Conservation (phyloP, 257 asterid genomes). For the Nicotiana noctiflora region DNA sequence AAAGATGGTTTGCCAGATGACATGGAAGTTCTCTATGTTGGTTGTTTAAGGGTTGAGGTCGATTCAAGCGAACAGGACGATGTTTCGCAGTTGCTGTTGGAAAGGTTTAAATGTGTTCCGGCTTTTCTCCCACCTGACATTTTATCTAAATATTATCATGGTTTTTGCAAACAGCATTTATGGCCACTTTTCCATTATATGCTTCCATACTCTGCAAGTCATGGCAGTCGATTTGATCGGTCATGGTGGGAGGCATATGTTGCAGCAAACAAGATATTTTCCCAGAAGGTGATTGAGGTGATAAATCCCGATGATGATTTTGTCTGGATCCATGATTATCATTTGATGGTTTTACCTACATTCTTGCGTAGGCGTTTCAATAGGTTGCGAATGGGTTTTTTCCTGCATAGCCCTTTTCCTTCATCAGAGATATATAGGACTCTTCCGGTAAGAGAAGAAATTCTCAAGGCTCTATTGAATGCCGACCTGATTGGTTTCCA, state of each 20-base stretch:
- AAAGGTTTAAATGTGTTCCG: slow-evolving; percentile 45
- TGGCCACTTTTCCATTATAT: slow-evolving; percentile 54
- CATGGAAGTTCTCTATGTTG: slow-evolving; percentile 46
- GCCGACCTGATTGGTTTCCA: slow-evolving; percentile 46
- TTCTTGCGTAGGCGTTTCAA: slow-evolving; percentile 42
- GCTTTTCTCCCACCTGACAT: slow-evolving; percentile 42
- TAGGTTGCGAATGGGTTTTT: slow-evolving; percentile 43
- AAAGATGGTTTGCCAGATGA: slow-evolving; percentile 51
- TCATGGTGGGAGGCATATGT: slow-evolving; percentile 54
- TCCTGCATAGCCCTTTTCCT: slow-evolving; percentile 49
- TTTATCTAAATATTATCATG: slow-evolving; percentile 42
- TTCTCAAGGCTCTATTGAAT: slow-evolving; percentile 40
- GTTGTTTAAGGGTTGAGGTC: slow-evolving; percentile 41
- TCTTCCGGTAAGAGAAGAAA: slow-evolving; percentile 42
- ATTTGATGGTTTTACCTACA: slow-evolving; percentile 48
- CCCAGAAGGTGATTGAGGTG: slow-evolving; percentile 49
- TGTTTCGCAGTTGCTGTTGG: slow-evolving; percentile 44
- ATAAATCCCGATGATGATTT: slow-evolving; percentile 52
- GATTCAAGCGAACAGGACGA: slow-evolving; percentile 49
- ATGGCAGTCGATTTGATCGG: slow-evolving; percentile 45
- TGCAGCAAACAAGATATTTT: slow-evolving; percentile 45
- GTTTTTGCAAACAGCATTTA: slow-evolving; percentile 46
- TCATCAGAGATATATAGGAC: slow-evolving; percentile 49
- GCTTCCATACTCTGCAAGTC: slow-evolving; percentile 47
- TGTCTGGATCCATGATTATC: slow-evolving; percentile 53